These are phyloP conservation scores for Nemania bipapillata DNA, from an alignment of 2,329 filamentous ascomycete genomes.

Conservation along the genomic window DNA sequence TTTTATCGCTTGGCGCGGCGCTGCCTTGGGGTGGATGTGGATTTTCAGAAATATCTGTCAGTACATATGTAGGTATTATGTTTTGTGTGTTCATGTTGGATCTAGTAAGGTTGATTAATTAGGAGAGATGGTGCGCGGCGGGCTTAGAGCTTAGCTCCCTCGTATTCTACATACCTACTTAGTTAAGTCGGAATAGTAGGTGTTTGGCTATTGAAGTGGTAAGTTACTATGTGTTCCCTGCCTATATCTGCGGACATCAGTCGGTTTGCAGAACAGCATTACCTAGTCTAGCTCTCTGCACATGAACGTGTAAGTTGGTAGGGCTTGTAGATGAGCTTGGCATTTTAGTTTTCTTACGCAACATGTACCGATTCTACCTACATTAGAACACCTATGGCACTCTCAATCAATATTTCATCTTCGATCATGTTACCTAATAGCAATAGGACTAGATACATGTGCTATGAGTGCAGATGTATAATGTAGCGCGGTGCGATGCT, in stretches of 20 bases:
- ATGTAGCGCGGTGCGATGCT: too few relatives aligned
- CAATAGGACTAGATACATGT: not conserved
- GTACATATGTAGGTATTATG: too few relatives aligned
- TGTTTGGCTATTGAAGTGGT: not conserved
- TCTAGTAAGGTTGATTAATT: not conserved
- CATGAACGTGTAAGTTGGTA: not conserved
- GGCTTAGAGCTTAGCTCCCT: not conserved
- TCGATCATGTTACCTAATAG: slow-evolving; percentile 31
- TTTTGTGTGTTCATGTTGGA: not conserved
- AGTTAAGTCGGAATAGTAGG: not conserved
- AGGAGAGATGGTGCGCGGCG: not conserved
- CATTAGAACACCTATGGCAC: too few relatives aligned
- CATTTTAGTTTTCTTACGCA: slow-evolving; percentile 16
- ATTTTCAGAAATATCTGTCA: too few relatives aligned
- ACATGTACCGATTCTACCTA: slow-evolving; percentile 14
- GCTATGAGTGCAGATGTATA: not conserved
- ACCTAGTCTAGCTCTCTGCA: not conserved
- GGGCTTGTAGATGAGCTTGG: slow-evolving; percentile 7
- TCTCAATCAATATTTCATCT: not conserved
- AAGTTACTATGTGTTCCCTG: not conserved
- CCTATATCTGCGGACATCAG: not conserved
- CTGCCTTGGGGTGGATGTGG: not conserved
- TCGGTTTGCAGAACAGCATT: not conserved
- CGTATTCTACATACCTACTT: not conserved
- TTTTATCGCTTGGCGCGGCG: slow-evolving; percentile 27